Evolutionary conservation across 257 asterid genomes (phyloP).

Genomic region (Phtheirospermum japonicum): DNA sequence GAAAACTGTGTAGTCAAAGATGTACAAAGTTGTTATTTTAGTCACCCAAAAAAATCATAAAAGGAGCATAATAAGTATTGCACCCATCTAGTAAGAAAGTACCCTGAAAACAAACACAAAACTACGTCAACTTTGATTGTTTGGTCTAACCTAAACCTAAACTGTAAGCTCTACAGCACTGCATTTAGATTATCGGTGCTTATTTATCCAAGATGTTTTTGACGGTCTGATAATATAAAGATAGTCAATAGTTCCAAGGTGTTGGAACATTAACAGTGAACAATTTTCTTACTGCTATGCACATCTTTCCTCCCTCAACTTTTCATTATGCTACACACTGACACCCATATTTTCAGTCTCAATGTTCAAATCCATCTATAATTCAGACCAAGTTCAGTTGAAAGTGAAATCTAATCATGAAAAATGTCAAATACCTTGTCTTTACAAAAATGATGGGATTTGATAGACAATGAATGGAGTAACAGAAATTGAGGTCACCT

Average conservation of each 20-base stretch:
- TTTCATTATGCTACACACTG: no score
- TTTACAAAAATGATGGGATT: neutral
- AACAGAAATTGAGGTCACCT: neutral
- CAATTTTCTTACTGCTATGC: neutral
- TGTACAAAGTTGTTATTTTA: no score
- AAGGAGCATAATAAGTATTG: neutral
- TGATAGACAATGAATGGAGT: neutral
- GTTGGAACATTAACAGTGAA: neutral
- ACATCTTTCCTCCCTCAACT: neutral
- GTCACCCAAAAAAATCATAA: no score
- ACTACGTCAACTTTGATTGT: neutral
- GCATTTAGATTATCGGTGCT: neutral
- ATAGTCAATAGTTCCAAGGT: neutral
- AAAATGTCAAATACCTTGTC: neutral
- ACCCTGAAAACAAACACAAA: neutral
- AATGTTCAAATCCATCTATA: neutral
- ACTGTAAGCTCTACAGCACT: neutral
- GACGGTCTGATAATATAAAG: neutral
- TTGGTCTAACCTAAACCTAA: neutral
- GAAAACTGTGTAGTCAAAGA: no score
- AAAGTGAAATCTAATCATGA: neutral
- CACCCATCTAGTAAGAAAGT: neutral
- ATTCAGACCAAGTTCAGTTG: neutral
- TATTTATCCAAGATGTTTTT: neutral
- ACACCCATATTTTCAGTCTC: neutral